phyloP scores from a whole-genome alignment of 2,329 filamentous ascomycete genomes.

The Fusarium palustre region DNA sequence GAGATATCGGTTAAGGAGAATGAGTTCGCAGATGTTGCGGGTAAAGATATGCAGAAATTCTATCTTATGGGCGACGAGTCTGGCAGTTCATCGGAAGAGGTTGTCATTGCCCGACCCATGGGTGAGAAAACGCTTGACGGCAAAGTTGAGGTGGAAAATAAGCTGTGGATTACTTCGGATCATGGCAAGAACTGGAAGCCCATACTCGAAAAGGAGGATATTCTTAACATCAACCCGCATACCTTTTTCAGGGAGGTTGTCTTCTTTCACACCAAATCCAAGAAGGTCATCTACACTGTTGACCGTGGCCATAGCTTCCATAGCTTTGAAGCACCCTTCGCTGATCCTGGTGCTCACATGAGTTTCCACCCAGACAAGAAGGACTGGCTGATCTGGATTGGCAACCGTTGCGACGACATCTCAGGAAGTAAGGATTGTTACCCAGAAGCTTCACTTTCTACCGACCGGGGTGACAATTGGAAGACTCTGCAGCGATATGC shows the following conservation, averaged over 20 bases:
- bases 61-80: conserved; percentile 84
- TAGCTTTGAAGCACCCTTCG: conserved; percentile 76
- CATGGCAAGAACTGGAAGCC: conserved; percentile 88
- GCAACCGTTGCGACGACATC: conserved; percentile 72
- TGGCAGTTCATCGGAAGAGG: conserved; percentile 77
- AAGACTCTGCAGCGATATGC: conserved; percentile 78
- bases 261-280: conserved; percentile 81
- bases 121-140: conserved; percentile 49
- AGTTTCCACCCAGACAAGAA: conserved; percentile 86
- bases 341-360: conserved; percentile 60
- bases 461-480: conserved; percentile 86
- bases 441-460: conserved; percentile 79
- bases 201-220: conserved; percentile 75
- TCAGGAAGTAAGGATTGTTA: conserved; percentile 70
- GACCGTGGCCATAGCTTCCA: conserved; percentile 81
- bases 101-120: conserved; percentile 67
- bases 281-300: conserved; percentile 79
- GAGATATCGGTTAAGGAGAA: conserved; percentile 72
- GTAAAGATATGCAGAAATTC: conserved; percentile 64
- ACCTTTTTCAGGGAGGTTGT: conserved; percentile 84
- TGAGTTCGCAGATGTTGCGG: conserved; percentile 69
- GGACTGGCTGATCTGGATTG: conserved; percentile 94
- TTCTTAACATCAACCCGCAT: conserved; percentile 81
- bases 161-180: conserved; percentile 80
- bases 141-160: conserved; percentile 57